Conservation (phyloP, 345 rosid genomes). For the Geranium rotundifolium region DNA sequence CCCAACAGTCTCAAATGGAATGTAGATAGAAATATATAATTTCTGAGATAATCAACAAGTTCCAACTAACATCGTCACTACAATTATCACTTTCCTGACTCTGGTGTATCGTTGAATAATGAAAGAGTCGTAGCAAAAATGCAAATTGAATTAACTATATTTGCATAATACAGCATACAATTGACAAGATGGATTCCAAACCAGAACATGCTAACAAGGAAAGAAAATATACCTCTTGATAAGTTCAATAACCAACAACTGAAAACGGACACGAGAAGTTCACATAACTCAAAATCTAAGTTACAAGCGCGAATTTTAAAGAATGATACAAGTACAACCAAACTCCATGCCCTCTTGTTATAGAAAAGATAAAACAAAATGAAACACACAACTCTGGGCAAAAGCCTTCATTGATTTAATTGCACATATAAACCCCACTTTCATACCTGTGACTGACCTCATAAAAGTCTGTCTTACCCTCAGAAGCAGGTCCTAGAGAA, state of each 20-base stretch:
- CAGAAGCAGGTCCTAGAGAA: conserved; percentile 54
- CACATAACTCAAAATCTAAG: conserved; percentile 12
- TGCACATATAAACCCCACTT: conserved; percentile 68
- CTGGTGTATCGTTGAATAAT: neutral
- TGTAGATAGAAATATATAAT: no score
- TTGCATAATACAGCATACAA: neutral
- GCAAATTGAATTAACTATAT: neutral
- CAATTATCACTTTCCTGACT: neutral
- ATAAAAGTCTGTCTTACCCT: conserved; percentile 69
- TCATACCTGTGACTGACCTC: conserved; percentile 74
- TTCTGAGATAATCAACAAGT: neutral
- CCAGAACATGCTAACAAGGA: neutral
- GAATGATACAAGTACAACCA: conserved; percentile 17
- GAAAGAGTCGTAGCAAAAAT: no score
- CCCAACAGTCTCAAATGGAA: neutral
- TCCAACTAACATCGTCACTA: neutral
- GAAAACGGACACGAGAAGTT: conserved; percentile 7
- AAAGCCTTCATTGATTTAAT: conserved; percentile 26
- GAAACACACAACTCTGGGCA: conserved; percentile 6
- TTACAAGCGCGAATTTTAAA: conserved; percentile 17
- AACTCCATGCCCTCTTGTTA: conserved; percentile 4
- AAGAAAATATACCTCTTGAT: conserved; percentile 1
- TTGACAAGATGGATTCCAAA: neutral
- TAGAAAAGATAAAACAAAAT: conserved; percentile 2
- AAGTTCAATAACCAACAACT: conserved; percentile 5